phyloP scores from a whole-genome alignment of 2,329 filamentous ascomycete species.

The Ceratocystis eucalypticola region DNA sequence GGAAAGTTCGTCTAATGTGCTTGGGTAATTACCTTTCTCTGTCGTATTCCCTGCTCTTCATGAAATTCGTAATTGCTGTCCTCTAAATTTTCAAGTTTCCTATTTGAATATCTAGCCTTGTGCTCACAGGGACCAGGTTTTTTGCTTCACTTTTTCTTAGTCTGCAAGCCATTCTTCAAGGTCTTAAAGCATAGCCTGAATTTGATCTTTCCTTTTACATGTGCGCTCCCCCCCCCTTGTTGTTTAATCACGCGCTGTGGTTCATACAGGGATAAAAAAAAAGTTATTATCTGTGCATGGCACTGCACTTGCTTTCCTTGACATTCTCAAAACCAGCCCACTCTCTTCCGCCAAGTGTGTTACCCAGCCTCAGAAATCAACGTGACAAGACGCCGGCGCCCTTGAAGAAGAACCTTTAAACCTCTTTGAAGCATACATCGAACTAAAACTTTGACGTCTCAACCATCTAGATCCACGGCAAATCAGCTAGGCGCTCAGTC shows the following conservation, averaged over 20 bases:
- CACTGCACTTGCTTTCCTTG: not conserved
- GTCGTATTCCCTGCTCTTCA: no score
- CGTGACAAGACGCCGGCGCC: not conserved
- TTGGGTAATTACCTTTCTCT: no score
- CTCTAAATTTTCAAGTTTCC: no score
- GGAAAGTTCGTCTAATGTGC: no score
- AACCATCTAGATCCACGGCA: not conserved
- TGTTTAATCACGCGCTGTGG: not conserved
- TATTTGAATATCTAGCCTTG: no score
- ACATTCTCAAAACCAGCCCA: not conserved
- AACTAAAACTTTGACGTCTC: not conserved
- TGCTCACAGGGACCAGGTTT: not conserved
- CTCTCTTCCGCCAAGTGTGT: not conserved
- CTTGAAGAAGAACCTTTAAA: not conserved
- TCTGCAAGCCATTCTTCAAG: not conserved
- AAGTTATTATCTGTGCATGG: not conserved
- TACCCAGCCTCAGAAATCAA: not conserved
- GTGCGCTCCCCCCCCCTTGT: not conserved
- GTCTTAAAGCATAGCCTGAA: not conserved
- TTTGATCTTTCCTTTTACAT: not conserved
- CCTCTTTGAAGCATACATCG: not conserved
- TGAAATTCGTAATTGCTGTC: no score
- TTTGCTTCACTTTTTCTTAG: not conserved
- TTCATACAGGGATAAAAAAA: not conserved
- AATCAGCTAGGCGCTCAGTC: not conserved